These are phyloP conservation scores for Picocystis salinarum DNA, from an alignment of 139 green algal genomes.

Conservation along the genomic window DNA sequence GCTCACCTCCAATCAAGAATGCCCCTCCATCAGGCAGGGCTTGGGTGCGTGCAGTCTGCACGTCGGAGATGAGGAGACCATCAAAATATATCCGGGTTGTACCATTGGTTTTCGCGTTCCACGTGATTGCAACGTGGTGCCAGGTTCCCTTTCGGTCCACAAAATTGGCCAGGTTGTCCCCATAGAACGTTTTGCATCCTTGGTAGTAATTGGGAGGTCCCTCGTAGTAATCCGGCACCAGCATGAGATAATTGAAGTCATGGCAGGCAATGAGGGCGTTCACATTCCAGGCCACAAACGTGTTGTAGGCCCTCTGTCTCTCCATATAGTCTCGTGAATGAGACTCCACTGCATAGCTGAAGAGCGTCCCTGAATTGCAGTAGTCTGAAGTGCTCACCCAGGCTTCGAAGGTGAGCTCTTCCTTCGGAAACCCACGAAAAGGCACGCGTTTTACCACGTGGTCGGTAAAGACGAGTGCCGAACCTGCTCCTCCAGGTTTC, in stretches of 20 bases:
- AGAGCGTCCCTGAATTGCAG: conserved; percentile 48
- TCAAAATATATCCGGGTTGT: conserved; percentile 62
- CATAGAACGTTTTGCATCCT: not conserved
- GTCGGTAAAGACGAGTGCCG: not conserved
- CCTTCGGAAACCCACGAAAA: conserved; percentile 22
- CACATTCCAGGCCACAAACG: conserved; percentile 53
- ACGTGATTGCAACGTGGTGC: conserved; percentile 71
- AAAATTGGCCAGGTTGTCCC: conserved; percentile 17
- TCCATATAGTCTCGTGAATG: conserved; percentile 18
- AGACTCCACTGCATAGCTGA: conserved; percentile 53
- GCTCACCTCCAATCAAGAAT: conserved; percentile 65
- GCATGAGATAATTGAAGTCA: conserved; percentile 45
- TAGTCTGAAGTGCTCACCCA: conserved; percentile 64
- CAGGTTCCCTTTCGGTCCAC: conserved; percentile 39
- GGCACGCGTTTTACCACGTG: not conserved
- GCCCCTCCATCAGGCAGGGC: conserved; percentile 39
- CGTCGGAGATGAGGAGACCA: conserved; percentile 31
- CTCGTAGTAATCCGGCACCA: conserved; percentile 34
- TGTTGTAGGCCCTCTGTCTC: conserved; percentile 43
- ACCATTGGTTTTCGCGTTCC: conserved; percentile 33
- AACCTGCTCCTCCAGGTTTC: conserved; percentile 1
- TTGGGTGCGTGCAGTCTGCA: conserved; percentile 24
- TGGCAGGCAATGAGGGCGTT: conserved; percentile 52
- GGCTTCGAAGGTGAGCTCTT: conserved; percentile 60
- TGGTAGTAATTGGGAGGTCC: not conserved